Base-by-base conservation (phyloP, 75 land plant genomes). In the Sequoiadendron giganteum region DNA sequence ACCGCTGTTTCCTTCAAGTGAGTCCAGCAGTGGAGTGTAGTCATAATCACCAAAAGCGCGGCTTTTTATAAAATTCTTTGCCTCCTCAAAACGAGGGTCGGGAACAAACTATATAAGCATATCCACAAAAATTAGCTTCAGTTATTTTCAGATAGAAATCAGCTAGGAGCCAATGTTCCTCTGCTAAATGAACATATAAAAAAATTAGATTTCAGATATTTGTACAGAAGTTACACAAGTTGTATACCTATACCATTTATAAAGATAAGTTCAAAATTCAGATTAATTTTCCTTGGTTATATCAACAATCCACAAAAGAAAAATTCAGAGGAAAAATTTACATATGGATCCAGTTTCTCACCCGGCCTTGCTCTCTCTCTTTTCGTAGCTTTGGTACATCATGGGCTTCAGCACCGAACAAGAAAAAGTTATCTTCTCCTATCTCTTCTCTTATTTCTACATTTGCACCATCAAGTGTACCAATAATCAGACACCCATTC, bases 391-490 rank as follows among this genome's bases (percentile, higher is more conserved):
- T 89, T 61, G 96, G 90, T 49, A 98, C 97, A 89, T 98, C 95
- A 85, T 95, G 93, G 38, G 99, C 99, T 65, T 88, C 90, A 32
- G 97, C 99, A 88, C 99, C 99, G 91, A 97, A 98, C 47, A 98
- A 93, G 87, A 97, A 97, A 88, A 98, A 98, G 83, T 98, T 98
- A 5, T 97, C 97, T 88, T 94, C 93, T 28, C 99, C 99, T 86
- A 98, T 94, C 88, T 98, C 99, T 90, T 97, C 96, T 85, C 99
- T 95, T 85, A 98, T 98, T 87, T 98, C 99, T 34, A 98, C 95
- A 88, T 98, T 98, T 36, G 99, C 99, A 38, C 99, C 99, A 93
- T 97, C 99, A 56, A 98, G 85, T 80, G 99, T 98, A 54, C 99
- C 99, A 87, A 98, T 97, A 52, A 98, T 94, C 38, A 98, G 89